Evolutionary conservation across 139 green algal genomes (phyloP).

Genomic region (Micromonas commoda): DNA sequence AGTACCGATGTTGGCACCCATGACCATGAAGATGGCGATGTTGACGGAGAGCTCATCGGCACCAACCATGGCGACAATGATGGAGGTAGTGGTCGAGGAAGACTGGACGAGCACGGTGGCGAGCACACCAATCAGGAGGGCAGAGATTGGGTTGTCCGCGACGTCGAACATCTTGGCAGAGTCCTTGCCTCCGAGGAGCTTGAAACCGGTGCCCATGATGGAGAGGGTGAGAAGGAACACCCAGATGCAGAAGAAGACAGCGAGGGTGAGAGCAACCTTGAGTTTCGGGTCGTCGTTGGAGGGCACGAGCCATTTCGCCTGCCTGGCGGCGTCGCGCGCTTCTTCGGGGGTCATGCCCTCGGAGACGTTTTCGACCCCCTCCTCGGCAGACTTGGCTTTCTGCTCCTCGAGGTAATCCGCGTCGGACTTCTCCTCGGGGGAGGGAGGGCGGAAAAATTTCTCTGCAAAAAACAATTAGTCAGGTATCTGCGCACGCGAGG

Average conservation of each 20-base stretch:
- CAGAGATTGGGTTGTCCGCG: conserved; percentile 22
- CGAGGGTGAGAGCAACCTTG: background rate
- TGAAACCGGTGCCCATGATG: conserved; percentile 24
- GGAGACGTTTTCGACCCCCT: too few relatives aligned
- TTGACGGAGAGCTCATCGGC: conserved; percentile 10
- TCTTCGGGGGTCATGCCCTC: too few relatives aligned
- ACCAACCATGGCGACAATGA: conserved; percentile 13
- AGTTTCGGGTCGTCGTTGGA: too few relatives aligned
- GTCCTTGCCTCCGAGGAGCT: conserved; percentile 17
- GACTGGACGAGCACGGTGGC: conserved; percentile 18
- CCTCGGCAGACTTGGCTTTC: too few relatives aligned
- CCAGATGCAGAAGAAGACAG: conserved; percentile 8
- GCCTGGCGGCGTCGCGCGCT: too few relatives aligned
- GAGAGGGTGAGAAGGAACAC: conserved; percentile 4
- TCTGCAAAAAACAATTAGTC: too few relatives aligned
- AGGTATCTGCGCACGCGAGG: too few relatives aligned
- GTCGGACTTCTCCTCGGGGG: too few relatives aligned
- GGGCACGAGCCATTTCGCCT: too few relatives aligned
- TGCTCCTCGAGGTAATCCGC: too few relatives aligned
- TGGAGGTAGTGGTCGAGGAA: conserved; percentile 14
- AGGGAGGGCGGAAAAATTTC: too few relatives aligned
- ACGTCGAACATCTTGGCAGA: conserved; percentile 24
- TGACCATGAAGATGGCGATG: conserved; percentile 12
- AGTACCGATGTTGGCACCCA: conserved; percentile 23
- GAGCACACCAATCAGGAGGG: conserved; percentile 17